Evolutionary conservation across 208 protist genomes (phyloP), one percentile per base, ranked within the genome.

Genomic region (Jaenimonas drosophilae): DNA sequence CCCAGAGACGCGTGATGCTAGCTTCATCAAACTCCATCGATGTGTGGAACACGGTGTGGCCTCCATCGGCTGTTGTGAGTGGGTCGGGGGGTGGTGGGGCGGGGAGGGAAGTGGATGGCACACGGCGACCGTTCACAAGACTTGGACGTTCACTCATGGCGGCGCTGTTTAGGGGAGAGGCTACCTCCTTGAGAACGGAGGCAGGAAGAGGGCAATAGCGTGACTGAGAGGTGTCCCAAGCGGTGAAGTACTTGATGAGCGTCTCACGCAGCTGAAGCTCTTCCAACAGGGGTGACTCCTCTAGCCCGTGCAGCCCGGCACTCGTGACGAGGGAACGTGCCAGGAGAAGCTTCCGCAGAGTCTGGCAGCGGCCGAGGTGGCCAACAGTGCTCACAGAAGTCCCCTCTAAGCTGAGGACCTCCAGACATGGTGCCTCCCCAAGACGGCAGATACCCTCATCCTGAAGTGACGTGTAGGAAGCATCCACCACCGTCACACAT

Each of bases 191-290:
- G n/a, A n/a, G n/a, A n/a, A n/a, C n/a, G n/a, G n/a, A n/a, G n/a
- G n/a, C n/a, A n/a, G n/a, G n/a, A n/a, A n/a, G n/a, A 42, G 19
- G 37, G 37, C 6, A 42, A 42, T 20, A 42, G 16, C 9, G 37
- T 20, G 37, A 42, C 9, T 6, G 6, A 7, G 9, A 25, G n/a
- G 31, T 6, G 24, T 48, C 42, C 42, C 42, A 48, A 11, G 42
- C 31, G 42, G 42, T 48, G 42, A 48, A 48, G 42, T 48, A 23
- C 24, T 33, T 48, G 20, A 48, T 23, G 19, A 48, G 42, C 42
- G 42, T 21, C 42, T 48, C 42, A 11, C 23, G 12, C 9, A 48
- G 42, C 6, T 48, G 23, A 6, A 48, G 42, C 26, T 48, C 42
- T 23, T 48, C 26, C 12, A 48, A 23, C 20, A 14, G 12, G 7